Evolutionary conservation across 805 yeast genomes (phyloP).

Genomic region (Spathaspora passalidarum): DNA sequence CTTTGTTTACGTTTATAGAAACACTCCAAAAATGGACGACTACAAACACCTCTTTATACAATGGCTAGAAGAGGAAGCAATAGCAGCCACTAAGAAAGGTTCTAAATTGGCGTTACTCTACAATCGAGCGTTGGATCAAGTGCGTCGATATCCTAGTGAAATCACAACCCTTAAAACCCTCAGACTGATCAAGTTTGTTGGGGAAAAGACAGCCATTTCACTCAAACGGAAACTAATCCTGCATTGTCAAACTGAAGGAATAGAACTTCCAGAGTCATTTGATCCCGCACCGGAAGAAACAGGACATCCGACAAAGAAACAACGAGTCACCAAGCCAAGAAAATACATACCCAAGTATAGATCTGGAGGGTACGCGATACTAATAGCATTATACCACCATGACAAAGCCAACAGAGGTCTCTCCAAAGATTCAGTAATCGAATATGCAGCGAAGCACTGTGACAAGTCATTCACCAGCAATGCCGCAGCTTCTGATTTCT

Average conservation of each 20-base stretch:
- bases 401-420: conserved; percentile 56
- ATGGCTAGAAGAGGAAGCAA: conserved; percentile 59
- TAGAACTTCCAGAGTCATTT: background rate
- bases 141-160: conserved; percentile 42
- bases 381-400: conserved; percentile 52
- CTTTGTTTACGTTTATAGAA: background rate
- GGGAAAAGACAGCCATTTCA: conserved; percentile 59
- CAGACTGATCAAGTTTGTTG: conserved; percentile 60
- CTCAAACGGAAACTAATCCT: conserved; percentile 45
- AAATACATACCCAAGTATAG: conserved; percentile 67
- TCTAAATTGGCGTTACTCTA: conserved; percentile 53
- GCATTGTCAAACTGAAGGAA: conserved; percentile 24
- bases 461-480: conserved; percentile 57
- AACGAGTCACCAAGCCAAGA: conserved; percentile 19
- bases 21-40: background rate
- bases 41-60: conserved; percentile 29
- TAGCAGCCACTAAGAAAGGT: conserved; percentile 44
- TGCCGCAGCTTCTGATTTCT: conserved; percentile 58
- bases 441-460: conserved; percentile 52
- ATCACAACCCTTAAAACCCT: conserved; percentile 59
- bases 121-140: conserved; percentile 51
- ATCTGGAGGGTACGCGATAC: conserved; percentile 83
- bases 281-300: background rate
- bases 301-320: conserved; percentile 9
- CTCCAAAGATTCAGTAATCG: conserved; percentile 56